Base-by-base conservation (phyloP, 2,329 filamentous ascomycete species). In the Ascosphaera aggregata region DNA sequence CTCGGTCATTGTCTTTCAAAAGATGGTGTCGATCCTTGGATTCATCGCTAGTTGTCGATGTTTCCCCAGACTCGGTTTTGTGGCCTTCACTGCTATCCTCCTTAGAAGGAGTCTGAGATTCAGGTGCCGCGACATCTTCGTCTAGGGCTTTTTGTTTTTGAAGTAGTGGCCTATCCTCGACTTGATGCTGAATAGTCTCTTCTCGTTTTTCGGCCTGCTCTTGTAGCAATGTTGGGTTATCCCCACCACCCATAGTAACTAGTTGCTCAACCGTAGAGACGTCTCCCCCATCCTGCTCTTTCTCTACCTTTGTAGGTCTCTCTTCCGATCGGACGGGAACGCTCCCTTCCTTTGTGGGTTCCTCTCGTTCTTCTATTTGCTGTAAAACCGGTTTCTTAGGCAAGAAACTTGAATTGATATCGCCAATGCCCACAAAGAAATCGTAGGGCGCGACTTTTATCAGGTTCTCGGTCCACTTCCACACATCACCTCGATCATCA, bases 401-500 rank as follows among this genome's bases (percentile, higher is more conserved):
- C 39, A 98, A 58, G 53, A 95, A 98, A 53, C 81, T 93, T 9
- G 86, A 91, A 61, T 98, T 98, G 64, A 98, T 98, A 56, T 98
- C 89, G 44, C 89, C 89, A 45, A 94, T 93, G 13, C 89, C 89
- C 41, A 91, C 81, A 61, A 95, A 98, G 59, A 98, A 98, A 55
- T 95, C 86, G 55, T 93, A 98, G 0, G 86, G 82, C 1, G 76
- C 75, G 24, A 98, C 89, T 54, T 92, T 93, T 60, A 98, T 82
- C 27, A 98, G 68, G 50, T 98, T 94, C 3, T 79, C 71, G 48
- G 79, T 77, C 66, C 93, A 95, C 47, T 76, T 73, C 89, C 89
- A 98, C 5, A 98, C 86, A 54, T 98, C 89, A 39, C 82, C 82
- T 47, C 89, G 73, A 57, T 98, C 89, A 53, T 98, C 89, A 46